Evolutionary conservation across 2,329 filamentous ascomycete genomes (phyloP).

Genomic region (Diaporthe citrichinensis): DNA sequence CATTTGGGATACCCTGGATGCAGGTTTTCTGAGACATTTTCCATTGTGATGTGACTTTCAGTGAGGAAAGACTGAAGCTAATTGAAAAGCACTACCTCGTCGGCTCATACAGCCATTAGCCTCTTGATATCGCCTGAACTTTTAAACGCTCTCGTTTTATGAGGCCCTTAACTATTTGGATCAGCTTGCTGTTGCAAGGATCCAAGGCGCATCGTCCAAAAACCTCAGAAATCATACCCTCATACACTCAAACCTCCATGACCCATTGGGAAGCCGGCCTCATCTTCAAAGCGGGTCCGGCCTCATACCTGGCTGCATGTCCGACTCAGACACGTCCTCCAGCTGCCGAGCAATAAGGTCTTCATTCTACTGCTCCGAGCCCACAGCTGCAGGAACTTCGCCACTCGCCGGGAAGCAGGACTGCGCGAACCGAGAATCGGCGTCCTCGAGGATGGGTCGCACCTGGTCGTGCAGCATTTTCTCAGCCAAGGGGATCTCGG

Average conservation of each 20-base stretch:
- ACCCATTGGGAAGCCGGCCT: no score
- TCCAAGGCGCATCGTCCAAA: not conserved
- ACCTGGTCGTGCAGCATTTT: not conserved
- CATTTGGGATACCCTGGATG: no score
- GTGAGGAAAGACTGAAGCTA: not conserved
- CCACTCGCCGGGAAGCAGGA: not conserved
- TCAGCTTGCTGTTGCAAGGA: not conserved
- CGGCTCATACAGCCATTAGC: not conserved
- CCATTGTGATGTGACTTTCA: not conserved
- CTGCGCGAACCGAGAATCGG: slow-evolving; percentile 3
- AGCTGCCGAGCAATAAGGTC: slow-evolving; percentile 7
- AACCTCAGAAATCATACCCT: not conserved
- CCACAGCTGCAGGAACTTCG: no score
- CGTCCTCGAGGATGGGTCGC: not conserved
- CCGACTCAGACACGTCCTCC: not conserved
- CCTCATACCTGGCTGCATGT: not conserved
- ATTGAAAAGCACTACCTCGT: not conserved
- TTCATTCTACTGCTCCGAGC: not conserved
- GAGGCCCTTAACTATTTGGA: not conserved
- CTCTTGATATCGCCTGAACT: not conserved
- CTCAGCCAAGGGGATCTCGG: not conserved
- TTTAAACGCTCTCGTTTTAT: not conserved
- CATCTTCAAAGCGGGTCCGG: not conserved
- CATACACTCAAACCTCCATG: not conserved
- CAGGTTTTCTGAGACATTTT: no score